These are phyloP conservation scores for Spergularia azorica DNA, from an alignment of 179 eudicot genomes.

Conservation along the genomic window DNA sequence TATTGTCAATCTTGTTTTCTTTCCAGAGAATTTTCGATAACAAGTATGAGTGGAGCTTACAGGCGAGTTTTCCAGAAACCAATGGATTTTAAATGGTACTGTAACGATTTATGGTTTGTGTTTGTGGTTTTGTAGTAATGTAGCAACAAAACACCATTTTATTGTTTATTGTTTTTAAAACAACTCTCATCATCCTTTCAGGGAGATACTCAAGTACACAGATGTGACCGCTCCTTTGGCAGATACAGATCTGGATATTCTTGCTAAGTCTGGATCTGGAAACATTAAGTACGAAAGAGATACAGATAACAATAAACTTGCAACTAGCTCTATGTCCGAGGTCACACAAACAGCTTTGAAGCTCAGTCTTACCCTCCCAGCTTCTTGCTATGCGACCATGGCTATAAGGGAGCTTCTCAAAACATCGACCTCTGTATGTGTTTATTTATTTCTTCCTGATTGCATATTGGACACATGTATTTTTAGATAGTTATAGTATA, in stretches of 20 bases:
- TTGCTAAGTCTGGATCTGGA: conserved; percentile 41
- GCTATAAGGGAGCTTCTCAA: conserved; percentile 98
- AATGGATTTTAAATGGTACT: conserved; percentile 84
- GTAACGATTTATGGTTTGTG: background rate
- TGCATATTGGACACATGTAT: background rate
- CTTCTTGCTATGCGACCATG: conserved; percentile 97
- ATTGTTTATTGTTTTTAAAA: background rate
- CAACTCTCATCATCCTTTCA: conserved; percentile 23
- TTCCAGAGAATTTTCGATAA: conserved; percentile 84
- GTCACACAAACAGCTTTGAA: conserved; percentile 72
- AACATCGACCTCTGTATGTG: conserved; percentile 85
- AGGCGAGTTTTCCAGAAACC: conserved; percentile 87
- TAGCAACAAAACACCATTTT: background rate
- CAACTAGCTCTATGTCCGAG: conserved; percentile 34
- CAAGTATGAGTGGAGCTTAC: conserved; percentile 84
- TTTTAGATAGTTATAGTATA: background rate
- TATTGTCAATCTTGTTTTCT: background rate
- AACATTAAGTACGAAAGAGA: conserved; percentile 19
- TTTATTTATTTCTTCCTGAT: background rate
- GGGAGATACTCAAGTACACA: conserved; percentile 76
- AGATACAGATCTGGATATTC: conserved; percentile 74
- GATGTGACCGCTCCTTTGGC: conserved; percentile 72
- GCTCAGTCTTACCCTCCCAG: conserved; percentile 83
- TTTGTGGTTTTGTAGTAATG: conserved; percentile 3
- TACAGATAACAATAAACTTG: conserved; percentile 24